Evolutionary conservation across 2,329 filamentous ascomycete genomes (phyloP).

Genomic region (Aureobasidium sp.): DNA sequence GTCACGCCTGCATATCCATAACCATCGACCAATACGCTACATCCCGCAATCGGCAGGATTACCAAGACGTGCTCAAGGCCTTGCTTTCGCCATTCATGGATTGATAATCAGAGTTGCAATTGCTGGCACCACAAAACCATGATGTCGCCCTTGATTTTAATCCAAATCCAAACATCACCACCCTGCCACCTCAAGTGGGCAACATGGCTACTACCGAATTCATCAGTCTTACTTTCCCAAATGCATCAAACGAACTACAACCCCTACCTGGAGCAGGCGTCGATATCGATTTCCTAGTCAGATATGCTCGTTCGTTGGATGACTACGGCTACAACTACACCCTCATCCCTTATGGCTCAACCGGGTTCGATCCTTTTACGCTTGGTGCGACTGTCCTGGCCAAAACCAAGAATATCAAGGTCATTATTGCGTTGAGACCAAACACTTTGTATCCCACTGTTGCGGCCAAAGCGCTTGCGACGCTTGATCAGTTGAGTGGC

Average conservation of each 20-base stretch:
- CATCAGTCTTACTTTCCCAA: conserved; percentile 51
- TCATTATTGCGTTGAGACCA: conserved; percentile 54
- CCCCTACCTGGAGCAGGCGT: conserved; percentile 45
- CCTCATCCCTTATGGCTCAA: conserved; percentile 51
- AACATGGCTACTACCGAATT: conserved; percentile 38
- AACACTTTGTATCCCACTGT: conserved; percentile 57
- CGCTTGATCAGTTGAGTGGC: conserved; percentile 50
- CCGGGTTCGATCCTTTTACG: conserved; percentile 50
- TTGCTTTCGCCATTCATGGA: background rate
- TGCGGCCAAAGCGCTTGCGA: conserved; percentile 53
- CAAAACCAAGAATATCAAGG: conserved; percentile 50
- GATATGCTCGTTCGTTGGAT: conserved; percentile 50
- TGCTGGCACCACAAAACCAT: background rate
- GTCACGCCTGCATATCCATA: background rate
- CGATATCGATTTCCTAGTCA: conserved; percentile 48
- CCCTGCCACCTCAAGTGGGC: background rate
- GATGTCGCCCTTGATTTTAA: background rate
- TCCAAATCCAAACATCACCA: background rate
- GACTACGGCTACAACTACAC: conserved; percentile 57
- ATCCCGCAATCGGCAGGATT: background rate
- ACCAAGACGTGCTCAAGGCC: background rate
- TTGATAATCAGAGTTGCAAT: background rate
- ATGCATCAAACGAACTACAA: conserved; percentile 47
- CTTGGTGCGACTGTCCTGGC: conserved; percentile 51
- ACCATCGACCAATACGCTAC: background rate